Percentiles rank a stretch among this genome's conserved stretches.
These are phyloP conservation scores for Cyamopsis tetragonoloba DNA, from an alignment of 306 rosid species.

Conservation along the genomic window DNA sequence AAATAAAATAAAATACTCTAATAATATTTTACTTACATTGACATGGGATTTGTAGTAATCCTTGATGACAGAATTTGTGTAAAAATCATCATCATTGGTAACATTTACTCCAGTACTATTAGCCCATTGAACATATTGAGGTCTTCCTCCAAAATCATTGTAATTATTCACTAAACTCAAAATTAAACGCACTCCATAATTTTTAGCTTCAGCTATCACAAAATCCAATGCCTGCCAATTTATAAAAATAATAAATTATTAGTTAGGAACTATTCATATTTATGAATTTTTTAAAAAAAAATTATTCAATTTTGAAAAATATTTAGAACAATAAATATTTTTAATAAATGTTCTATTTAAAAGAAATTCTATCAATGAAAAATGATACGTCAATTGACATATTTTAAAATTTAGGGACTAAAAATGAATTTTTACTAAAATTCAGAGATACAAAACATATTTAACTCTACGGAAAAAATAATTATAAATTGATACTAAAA, in stretches of 20 bases:
- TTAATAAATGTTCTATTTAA: too few relatives aligned
- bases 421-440: too few relatives aligned
- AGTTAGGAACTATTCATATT: not conserved
- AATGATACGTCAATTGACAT: too few relatives aligned
- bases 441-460: too few relatives aligned
- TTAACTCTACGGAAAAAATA: too few relatives aligned
- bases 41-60: conserved; percentile 49
- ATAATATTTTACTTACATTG: conserved; percentile 19
- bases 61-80: conserved; percentile 31
- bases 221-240: conserved; percentile 47
- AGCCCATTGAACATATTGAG: conserved; percentile 60
- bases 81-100: conserved; percentile 45
- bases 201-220: conserved; percentile 55
- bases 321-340: too few relatives aligned
- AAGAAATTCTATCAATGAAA: too few relatives aligned
- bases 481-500: too few relatives aligned
- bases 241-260: not conserved
- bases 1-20: not conserved
- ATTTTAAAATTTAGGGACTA: too few relatives aligned
- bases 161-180: conserved; percentile 49
- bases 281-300: too few relatives aligned
- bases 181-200: conserved; percentile 34
- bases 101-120: conserved; percentile 25
- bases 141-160: conserved; percentile 53
- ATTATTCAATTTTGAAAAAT: too few relatives aligned